These are phyloP conservation scores for Pelagomonas calceolata DNA, from an alignment of 108 stramenopile species.

Conservation along the genomic window DNA sequence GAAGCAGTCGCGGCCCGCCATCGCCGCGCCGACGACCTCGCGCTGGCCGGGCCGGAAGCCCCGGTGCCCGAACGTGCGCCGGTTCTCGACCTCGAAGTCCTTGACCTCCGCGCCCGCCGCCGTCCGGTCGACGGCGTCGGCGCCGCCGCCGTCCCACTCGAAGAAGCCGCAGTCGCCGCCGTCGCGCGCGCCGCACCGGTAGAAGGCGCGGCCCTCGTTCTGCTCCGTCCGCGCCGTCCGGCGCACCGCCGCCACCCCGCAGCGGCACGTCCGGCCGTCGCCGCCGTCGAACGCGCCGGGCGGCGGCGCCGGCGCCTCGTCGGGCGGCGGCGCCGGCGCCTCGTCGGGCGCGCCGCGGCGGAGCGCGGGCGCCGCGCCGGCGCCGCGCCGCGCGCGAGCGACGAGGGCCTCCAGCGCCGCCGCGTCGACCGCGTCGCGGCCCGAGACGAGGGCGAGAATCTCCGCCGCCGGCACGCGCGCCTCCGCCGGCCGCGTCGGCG, in stretches of 20 bases:
- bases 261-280: too few relatives aligned
- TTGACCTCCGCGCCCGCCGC: slow-evolving; percentile 2
- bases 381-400: too few relatives aligned
- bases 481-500: too few relatives aligned
- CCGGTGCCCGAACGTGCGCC: slow-evolving; percentile 67
- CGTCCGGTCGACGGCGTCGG: slow-evolving; percentile 26
- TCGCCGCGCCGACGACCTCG: slow-evolving; percentile 74
- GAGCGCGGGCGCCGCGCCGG: too few relatives aligned
- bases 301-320: too few relatives aligned
- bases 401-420: too few relatives aligned
- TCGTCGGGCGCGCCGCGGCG: too few relatives aligned
- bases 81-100: slow-evolving; percentile 37
- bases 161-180: slow-evolving; percentile 42
- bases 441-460: too few relatives aligned
- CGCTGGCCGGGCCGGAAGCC: slow-evolving; percentile 80
- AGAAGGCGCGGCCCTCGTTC: background rate
- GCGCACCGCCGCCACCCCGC: background rate
- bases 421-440: too few relatives aligned
- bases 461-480: too few relatives aligned
- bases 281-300: too few relatives aligned
- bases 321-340: too few relatives aligned
- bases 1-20: slow-evolving; percentile 82
- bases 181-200: background rate
- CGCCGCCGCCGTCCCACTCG: slow-evolving; percentile 69
- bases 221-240: background rate